Evolutionary conservation across 805 yeast species (phyloP), one percentile per base, ranked within the genome.

Genomic region (Candida ficus): DNA sequence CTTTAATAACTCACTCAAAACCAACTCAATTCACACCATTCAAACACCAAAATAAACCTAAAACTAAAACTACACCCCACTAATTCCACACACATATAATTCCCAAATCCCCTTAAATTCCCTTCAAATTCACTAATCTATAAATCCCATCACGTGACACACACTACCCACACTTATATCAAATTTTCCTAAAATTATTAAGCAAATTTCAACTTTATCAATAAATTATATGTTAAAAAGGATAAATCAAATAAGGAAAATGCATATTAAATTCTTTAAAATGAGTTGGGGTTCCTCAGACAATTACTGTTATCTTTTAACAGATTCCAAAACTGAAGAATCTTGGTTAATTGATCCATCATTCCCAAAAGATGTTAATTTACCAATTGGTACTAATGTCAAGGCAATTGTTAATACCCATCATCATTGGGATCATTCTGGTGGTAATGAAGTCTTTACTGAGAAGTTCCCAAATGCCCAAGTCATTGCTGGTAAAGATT

Each of bases 221-320:
- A n/a, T n/a, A n/a, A n/a, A n/a, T n/a, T n/a, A n/a, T n/a, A n/a
- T n/a, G n/a, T n/a, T n/a, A n/a, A n/a, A n/a, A n/a, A n/a, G n/a
- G 8, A 14, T 33, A 7, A 21, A 22, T 9, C 17, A 23, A 11
- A 7, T 32, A 5, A 51, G 86, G 52, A 73, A 62, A 35, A 93
- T 93, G 99, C 93, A 86, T 52, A 74, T 93, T 42, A 72, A 77
- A 51, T 64, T 83, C 23, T 76, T 93, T 50, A 90, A 91, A 40
- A 90, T 90, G 96, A 77, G 96, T 62, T 91, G 98, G 97, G 87
- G 91, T 39, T 59, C 78, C 20, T 96, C 97, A 40, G 93, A 91
- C 57, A 93, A 93, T 67, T 93, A 90, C 64, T 74, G 90, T 52
- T 93, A 93, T 59, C 60, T 90, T 9, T 58, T 93, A 25, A 71